Conservation (phyloP, 2,329 filamentous ascomycete genomes). For the Tricladium varicosporioides region DNA sequence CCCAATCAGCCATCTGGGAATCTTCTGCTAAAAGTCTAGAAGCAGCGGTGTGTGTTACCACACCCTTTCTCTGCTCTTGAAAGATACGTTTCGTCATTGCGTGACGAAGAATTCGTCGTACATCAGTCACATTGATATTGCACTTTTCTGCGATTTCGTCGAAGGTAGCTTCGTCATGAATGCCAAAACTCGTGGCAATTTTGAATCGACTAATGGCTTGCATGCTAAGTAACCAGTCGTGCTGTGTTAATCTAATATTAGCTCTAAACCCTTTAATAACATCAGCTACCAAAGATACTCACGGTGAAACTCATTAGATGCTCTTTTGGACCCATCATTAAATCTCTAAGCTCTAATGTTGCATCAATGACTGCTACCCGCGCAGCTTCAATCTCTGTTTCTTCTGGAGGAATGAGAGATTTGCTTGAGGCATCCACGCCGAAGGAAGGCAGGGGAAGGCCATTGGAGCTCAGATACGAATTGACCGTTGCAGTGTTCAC, state of each 20-base stretch:
- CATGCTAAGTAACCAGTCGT: slow-evolving; percentile 11
- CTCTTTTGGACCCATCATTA: slow-evolving; percentile 7
- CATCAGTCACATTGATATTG: slow-evolving; percentile 12
- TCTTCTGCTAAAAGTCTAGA: slow-evolving; percentile 23
- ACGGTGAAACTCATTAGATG: slow-evolving; percentile 3
- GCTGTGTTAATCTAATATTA: slow-evolving; percentile 2
- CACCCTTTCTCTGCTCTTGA: slow-evolving; percentile 17
- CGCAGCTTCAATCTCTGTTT: neutral
- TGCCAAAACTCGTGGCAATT: slow-evolving; percentile 20
- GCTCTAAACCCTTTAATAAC: too few relatives aligned
- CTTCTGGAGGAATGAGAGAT: neutral
- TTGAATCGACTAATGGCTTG: slow-evolving; percentile 24
- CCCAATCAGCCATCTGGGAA: slow-evolving; percentile 7
- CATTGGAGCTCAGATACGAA: neutral
- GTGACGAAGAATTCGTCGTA: slow-evolving; percentile 22
- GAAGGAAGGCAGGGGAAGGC: neutral
- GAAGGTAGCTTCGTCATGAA: slow-evolving; percentile 21
- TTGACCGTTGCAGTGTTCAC: slow-evolving; percentile 3
- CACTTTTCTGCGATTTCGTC: slow-evolving; percentile 21
- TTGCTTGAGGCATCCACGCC: neutral
- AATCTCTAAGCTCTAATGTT: neutral
- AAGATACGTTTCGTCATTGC: slow-evolving; percentile 27
- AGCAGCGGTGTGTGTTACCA: slow-evolving; percentile 22
- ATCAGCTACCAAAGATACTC: too few relatives aligned
- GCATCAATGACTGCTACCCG: slow-evolving; percentile 2